Evolutionary conservation across 306 rosid genomes (phyloP).

Genomic region (Astragalus membranaceus): DNA sequence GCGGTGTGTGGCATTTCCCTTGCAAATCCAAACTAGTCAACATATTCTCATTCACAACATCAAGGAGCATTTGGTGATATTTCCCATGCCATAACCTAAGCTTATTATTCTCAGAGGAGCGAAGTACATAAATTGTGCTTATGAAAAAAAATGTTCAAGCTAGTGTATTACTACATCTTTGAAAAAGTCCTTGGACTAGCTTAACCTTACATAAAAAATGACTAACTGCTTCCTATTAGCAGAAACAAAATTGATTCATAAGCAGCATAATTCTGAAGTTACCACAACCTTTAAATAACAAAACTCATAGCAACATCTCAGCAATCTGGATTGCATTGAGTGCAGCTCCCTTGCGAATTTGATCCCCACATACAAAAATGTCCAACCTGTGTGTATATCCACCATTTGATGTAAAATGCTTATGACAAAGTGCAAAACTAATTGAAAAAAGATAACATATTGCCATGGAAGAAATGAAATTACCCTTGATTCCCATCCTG

Average conservation of each 20-base stretch:
- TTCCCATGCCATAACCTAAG: too few relatives aligned
- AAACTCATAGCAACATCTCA: conserved; percentile 70
- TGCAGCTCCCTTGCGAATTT: conserved; percentile 98
- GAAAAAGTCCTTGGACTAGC: not conserved
- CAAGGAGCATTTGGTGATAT: too few relatives aligned
- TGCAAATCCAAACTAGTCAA: too few relatives aligned
- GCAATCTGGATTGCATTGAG: conserved; percentile 97
- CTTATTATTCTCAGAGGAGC: not conserved
- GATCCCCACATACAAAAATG: conserved; percentile 94
- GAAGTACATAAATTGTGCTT: not conserved
- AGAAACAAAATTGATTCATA: conserved; percentile 26
- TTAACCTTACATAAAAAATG: conserved; percentile 2
- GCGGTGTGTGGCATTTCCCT: too few relatives aligned
- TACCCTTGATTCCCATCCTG: conserved; percentile 87
- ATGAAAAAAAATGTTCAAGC: not conserved
- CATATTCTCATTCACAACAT: too few relatives aligned
- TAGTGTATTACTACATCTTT: not conserved
- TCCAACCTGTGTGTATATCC: conserved; percentile 61
- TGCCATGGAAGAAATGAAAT: not conserved
- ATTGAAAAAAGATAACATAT: not conserved
- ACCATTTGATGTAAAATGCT: conserved; percentile 28
- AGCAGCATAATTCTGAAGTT: not conserved
- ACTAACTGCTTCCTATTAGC: conserved; percentile 11
- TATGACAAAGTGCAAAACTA: not conserved
- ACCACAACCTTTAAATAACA: conserved; percentile 1